These are phyloP conservation scores for Plasmodium coatneyi DNA, from an alignment of 169 alveolate species.

Conservation along the genomic window DNA sequence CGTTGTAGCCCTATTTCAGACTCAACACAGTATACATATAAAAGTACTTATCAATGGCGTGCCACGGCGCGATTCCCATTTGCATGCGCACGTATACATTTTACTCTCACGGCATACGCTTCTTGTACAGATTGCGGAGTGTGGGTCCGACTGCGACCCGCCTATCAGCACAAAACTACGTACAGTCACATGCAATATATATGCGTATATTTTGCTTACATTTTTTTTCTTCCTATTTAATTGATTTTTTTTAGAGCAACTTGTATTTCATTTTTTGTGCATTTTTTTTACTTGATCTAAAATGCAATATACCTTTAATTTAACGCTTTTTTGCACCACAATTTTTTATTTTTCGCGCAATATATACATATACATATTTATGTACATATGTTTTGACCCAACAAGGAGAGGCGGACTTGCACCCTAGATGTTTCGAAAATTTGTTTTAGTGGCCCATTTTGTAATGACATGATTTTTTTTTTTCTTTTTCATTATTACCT, in stretches of 20 bases:
- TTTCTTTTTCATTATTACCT: not conserved
- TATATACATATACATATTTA: too few species aligned
- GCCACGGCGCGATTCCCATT: not conserved
- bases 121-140: not conserved
- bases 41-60: not conserved
- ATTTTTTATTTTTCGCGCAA: not conserved
- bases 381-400: not conserved
- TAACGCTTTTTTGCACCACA: not conserved
- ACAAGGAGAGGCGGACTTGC: not conserved
- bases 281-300: not conserved
- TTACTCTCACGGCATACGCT: not conserved
- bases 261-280: not conserved
- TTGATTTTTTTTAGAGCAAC: conserved; percentile 2
- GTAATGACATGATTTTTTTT: not conserved
- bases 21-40: not conserved
- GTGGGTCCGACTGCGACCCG: not conserved
- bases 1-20: not conserved
- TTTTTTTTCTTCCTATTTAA: not conserved
- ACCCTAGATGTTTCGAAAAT: not conserved
- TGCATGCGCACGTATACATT: not conserved
- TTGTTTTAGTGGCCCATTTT: not conserved
- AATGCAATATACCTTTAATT: not conserved
- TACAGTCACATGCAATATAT: not conserved
- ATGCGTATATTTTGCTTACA: not conserved
- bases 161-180: not conserved